Conservation (phyloP, 345 rosid species). For the Pugionium dolabratum region DNA sequence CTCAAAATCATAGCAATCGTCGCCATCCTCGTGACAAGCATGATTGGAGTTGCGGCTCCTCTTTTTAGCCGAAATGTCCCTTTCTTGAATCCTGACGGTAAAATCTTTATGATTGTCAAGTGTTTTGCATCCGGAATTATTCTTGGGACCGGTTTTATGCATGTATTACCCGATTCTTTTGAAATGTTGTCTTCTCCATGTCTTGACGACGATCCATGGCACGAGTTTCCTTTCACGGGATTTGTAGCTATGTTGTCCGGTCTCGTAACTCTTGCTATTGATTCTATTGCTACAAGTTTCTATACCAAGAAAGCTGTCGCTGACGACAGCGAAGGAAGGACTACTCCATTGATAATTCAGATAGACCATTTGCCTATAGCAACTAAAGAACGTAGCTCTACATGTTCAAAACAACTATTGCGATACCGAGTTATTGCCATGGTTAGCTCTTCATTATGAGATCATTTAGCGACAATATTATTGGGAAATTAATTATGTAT, state of each 20-base stretch:
- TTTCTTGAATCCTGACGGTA: conserved; percentile 53
- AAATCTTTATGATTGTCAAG: conserved; percentile 58
- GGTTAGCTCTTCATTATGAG: conserved; percentile 42
- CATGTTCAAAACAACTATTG: conserved; percentile 41
- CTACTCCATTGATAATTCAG: conserved; percentile 32
- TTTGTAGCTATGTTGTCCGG: conserved; percentile 82
- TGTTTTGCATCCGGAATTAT: conserved; percentile 78
- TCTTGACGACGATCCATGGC: conserved; percentile 71
- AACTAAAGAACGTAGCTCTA: conserved; percentile 26
- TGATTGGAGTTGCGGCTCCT: conserved; percentile 64
- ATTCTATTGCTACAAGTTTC: conserved; percentile 60
- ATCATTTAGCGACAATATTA: neutral
- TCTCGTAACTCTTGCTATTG: conserved; percentile 61
- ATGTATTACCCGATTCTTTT: conserved; percentile 87
- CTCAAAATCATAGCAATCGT: conserved; percentile 63
- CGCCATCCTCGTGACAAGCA: conserved; percentile 55
- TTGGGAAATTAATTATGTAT: neutral
- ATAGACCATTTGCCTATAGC: conserved; percentile 33
- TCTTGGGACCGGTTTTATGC: conserved; percentile 80
- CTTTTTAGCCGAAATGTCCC: conserved; percentile 53
- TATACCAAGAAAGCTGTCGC: conserved; percentile 39
- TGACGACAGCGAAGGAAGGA: neutral
- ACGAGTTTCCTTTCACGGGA: conserved; percentile 71
- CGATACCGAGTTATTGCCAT: conserved; percentile 62
- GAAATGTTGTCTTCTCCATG: conserved; percentile 65